Evolutionary conservation across 78 protist genomes (phyloP), one percentile per base, ranked within the genome.

Genomic region (Pelomyxa schiedti): DNA sequence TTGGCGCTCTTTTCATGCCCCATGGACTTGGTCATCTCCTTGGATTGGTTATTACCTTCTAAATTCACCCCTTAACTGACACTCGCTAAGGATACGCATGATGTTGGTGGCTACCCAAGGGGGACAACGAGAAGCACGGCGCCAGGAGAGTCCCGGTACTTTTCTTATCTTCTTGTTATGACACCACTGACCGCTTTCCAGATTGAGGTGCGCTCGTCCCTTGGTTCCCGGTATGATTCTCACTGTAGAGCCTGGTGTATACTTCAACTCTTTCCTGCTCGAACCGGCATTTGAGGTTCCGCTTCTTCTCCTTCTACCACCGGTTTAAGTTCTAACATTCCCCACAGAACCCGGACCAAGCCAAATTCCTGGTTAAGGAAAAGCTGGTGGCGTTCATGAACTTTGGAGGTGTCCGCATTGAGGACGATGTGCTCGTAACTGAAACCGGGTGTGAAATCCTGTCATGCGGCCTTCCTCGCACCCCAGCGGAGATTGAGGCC

Each of bases 241-340:
- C 72, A 95, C 98, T 1, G 87, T 90, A 43, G 98, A 95, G 86
- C 98, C 98, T 36, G 98, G 98, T 8, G 43, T 80, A 67, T 95
- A 95, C 79, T 95, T 95, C 77, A 86, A 84, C 79, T 79, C 63
- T 5, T 76, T 72, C 36, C 41, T 82, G 63, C 80, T 93, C 28
- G 82, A 80, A 1, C 24, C 16, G 3, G 90, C 92, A 2, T 8
- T 88, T 16, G 82, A 47, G n/a, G n/a, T n/a, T n/a, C n/a, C n/a
- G n/a, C n/a, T n/a, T n/a, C n/a, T n/a, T n/a, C n/a, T n/a, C n/a
- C n/a, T n/a, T n/a, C n/a, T n/a, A n/a, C n/a, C n/a, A n/a, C n/a
- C n/a, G n/a, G n/a, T n/a, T n/a, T n/a, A n/a, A n/a, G n/a, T n/a
- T n/a, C n/a, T n/a, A n/a, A n/a, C n/a, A n/a, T n/a, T n/a, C n/a